Evolutionary conservation across 495 filamentous ascomycete species (phyloP).

Genomic region (Penicillium cataractarum): DNA sequence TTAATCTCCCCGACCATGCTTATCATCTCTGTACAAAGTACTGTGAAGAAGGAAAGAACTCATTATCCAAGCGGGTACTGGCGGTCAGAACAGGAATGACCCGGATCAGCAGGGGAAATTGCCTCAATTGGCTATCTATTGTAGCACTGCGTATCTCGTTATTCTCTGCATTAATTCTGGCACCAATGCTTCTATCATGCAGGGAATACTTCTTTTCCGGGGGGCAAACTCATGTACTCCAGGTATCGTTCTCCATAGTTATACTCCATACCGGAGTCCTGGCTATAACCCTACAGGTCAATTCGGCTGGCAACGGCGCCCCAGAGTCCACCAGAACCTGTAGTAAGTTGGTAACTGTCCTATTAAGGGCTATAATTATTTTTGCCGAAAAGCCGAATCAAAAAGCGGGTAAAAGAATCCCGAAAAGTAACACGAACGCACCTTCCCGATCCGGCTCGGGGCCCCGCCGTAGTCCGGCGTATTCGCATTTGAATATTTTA

Average conservation of each 20-base stretch:
- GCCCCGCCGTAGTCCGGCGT: slow-evolving; percentile 1
- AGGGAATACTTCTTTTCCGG: not conserved
- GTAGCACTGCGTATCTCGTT: no score
- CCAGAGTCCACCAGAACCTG: not conserved
- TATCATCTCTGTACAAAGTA: no score
- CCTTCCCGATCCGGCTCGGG: not conserved
- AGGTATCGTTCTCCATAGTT: not conserved
- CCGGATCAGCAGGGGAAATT: not conserved
- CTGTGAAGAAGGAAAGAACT: no score
- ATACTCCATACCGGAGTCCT: no score
- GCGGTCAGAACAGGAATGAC: not conserved
- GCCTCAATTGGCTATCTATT: not conserved
- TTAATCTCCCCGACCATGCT: not conserved
- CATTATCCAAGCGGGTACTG: not conserved
- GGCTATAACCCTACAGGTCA: not conserved
- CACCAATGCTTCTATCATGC: not conserved
- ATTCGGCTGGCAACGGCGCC: not conserved
- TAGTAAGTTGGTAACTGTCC: no score
- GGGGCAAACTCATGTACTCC: not conserved
- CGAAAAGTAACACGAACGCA: not conserved
- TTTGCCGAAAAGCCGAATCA: not conserved
- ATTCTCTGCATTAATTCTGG: no score
- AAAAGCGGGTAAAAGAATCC: not conserved
- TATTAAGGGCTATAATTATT: no score
- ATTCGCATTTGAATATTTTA: not conserved